Base-by-base conservation (phyloP, 108 stramenopile species). In the Discostella pseudostelligera region DNA sequence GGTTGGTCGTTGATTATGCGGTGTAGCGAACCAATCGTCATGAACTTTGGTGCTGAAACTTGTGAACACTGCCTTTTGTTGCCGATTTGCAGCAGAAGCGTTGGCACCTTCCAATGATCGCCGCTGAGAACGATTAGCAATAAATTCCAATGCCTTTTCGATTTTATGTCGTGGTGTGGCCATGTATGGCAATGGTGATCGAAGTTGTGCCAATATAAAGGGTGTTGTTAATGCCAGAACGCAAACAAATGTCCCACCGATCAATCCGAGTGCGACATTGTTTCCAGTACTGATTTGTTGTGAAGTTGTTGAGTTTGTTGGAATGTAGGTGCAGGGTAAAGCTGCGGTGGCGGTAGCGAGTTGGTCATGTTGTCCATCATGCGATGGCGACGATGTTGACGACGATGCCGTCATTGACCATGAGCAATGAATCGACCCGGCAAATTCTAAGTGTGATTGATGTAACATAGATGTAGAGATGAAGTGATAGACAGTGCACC, bases 91-190 rank as follows among this genome's bases (percentile, higher is more conserved):
- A 4, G 5, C 32, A 50, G 19, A 7, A 21, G n/a, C 36, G 57
- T 1, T 58, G 3, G 13, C 9, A 6, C 13, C 19, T 36, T 54
- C 35, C 9, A 1, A n/a, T 1, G 12, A 16, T 29, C 7, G 28
- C 3, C 46, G 25, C 25, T 53, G 16, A 22, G 9, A 26, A 21
- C 63, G 53, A 16, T 46, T 26, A 19, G 67, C 76, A 29, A 84
- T 58, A 49, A 67, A 72, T 29, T 75, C 37, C 26, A 91, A 48
- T 17, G 90, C 90, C 29, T 53, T 54, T 44, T 77, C 76, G 0
- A 91, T 60, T 65, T 91, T 91, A n/a, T 56, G 49, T n/a, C 70
- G 56, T 0, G 90, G 90, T 43, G 90, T 88, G 17, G 87, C 83
- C 90, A 91, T 91, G 77, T 86, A 91, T 1, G 90, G 90, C 39